Base-by-base conservation (phyloP, 106 monocot species). In the Alisma plantagoaquatica region DNA sequence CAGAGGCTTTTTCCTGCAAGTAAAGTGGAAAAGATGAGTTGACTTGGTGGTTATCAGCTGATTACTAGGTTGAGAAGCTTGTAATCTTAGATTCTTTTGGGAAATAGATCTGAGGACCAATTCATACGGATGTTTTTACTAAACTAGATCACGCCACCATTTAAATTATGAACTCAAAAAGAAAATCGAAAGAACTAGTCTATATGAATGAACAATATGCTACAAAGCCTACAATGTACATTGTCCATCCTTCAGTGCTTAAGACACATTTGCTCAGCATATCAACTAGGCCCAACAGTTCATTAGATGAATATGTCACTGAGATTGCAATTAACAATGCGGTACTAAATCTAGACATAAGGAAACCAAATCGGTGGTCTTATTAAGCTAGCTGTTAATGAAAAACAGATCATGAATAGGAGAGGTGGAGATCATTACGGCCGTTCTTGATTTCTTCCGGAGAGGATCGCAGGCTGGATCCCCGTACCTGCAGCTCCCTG, bases 1-100 rank as follows among this genome's bases (percentile, higher is more conserved):
- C 61, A 79, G 49, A 19, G 75, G 49, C 63, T 53, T 79, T 53
- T 63, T 56, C 57, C 84, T 84, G 73, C 38, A 66, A 53, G 52
- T 46, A 18, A 8, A 10, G 4, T 17, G 12, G 11, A 10, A 46
- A 23, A 60, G 5, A 25, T 2, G 31, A 12, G 41, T 11, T 19
- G 12, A 42, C 15, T 22, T 41, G 24, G 14, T n/a, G 20, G 20
- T 41, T 57, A 4, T 15, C 23, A 0, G 14, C 23, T 22, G 20
- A 9, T 15, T 18, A 23, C 2, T 1, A 26, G 29, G 2, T 17
- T 28, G 1, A 31, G 29, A 1, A 10, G 6, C 31, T n/a, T n/a
- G n/a, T n/a, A n/a, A n/a, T n/a, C n/a, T n/a, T n/a, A n/a, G n/a
- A n/a, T n/a, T n/a, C n/a, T n/a, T n/a, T n/a, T n/a, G n/a, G n/a